A percentile compares a stretch with the other conserved stretches of the same genome.
Conservation (phyloP, 768 basidiomycete species). For the Boletus rubropictus region DNA sequence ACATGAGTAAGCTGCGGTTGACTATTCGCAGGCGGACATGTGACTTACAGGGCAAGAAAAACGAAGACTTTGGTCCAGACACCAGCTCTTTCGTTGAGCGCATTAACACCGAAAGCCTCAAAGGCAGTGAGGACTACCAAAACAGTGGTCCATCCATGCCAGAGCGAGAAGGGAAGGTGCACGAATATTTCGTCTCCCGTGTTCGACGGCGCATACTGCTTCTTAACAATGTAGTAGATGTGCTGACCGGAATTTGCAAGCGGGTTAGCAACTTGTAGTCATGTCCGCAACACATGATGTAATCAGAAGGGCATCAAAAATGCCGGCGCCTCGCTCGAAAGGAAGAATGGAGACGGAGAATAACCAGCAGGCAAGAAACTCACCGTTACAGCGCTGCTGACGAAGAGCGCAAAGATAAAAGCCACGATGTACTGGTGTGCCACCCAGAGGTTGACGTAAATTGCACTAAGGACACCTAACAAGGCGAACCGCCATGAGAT, state of each 20-base stretch:
- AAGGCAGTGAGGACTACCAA: constrained; percentile 78
- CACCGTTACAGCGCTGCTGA: constrained; percentile 64
- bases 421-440: constrained; percentile 69
- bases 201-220: constrained; percentile 62
- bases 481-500: constrained; percentile 90
- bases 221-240: constrained; percentile 94
- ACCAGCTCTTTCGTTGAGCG: constrained; percentile 56
- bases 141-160: constrained; percentile 89
- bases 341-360: constrained; percentile 10
- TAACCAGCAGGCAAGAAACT: constrained; percentile 8
- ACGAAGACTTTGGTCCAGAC: constrained; percentile 94
- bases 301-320: constrained; percentile 1
- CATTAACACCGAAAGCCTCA: constrained; percentile 84
- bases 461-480: constrained; percentile 77
- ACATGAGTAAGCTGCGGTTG: constrained; percentile 4
- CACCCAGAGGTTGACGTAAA: constrained; percentile 89
- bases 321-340: constrained; percentile 5
- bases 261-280: constrained; percentile 12
- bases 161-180: constrained; percentile 94
- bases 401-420: constrained; percentile 83
- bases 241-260: constrained; percentile 40
- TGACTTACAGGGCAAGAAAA: constrained; percentile 76
- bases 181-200: constrained; percentile 80
- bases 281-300: constrained; percentile 3
- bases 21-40: neutral